Conservation (phyloP, 2,329 filamentous ascomycete genomes). For the Pezicula radicicola region DNA sequence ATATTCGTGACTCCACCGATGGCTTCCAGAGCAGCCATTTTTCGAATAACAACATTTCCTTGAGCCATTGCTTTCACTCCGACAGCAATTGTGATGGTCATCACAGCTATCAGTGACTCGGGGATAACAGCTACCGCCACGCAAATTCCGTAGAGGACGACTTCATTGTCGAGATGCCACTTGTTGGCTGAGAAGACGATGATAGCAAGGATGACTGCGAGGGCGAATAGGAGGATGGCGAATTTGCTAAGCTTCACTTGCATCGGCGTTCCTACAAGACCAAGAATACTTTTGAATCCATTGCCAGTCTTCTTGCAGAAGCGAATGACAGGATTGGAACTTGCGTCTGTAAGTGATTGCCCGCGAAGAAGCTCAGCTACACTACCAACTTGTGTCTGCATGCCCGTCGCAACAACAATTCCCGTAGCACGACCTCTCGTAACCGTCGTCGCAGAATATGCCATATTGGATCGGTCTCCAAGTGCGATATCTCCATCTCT, state of each 20-base stretch:
- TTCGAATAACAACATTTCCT: conserved; percentile 63
- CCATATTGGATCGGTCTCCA: conserved; percentile 68
- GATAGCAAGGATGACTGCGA: conserved; percentile 60
- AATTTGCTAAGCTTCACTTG: conserved; percentile 85
- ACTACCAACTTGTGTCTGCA: conserved; percentile 72
- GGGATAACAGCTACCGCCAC: conserved; percentile 63
- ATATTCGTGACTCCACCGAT: conserved; percentile 69
- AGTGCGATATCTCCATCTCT: conserved; percentile 54
- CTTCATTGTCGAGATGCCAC: conserved; percentile 51
- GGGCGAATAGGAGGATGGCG: conserved; percentile 73
- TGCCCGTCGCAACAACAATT: conserved; percentile 67
- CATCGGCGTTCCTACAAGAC: conserved; percentile 73
- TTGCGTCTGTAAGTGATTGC: conserved; percentile 47
- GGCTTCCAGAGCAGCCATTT: conserved; percentile 62
- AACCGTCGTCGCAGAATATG: conserved; percentile 70
- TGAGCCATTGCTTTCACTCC: conserved; percentile 63
- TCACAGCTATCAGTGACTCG: conserved; percentile 65
- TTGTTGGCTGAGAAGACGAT: conserved; percentile 59
- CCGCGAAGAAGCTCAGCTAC: conserved; percentile 70
- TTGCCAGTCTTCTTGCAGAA: conserved; percentile 45
- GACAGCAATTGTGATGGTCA: conserved; percentile 70
- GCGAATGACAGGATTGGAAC: conserved; percentile 42
- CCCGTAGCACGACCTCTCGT: conserved; percentile 67
- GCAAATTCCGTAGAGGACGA: conserved; percentile 59
- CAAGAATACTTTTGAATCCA: conserved; percentile 51